These are phyloP conservation scores for Emergomyces pasteurianus DNA, from an alignment of 2,329 filamentous ascomycete genomes.

Conservation along the genomic window DNA sequence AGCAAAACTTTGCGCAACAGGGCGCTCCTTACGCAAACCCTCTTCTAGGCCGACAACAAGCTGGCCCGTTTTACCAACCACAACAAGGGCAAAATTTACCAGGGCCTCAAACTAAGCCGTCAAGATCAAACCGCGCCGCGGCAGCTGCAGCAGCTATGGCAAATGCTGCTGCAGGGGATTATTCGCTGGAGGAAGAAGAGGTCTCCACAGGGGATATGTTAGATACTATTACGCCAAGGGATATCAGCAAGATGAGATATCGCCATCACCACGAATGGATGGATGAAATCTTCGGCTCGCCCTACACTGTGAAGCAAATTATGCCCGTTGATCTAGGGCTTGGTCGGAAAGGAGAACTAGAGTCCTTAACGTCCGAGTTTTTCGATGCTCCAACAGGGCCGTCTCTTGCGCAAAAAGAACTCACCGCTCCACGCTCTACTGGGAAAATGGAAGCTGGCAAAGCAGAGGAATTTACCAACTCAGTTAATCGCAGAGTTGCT, in stretches of 20 bases:
- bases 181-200: constrained; percentile 70
- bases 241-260: constrained; percentile 78
- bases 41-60: constrained; percentile 24
- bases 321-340: constrained; percentile 76
- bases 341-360: constrained; percentile 71
- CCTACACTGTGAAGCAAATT: constrained; percentile 76
- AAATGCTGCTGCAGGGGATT: constrained; percentile 33
- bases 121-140: constrained; percentile 34
- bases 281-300: constrained; percentile 89
- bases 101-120: constrained; percentile 21
- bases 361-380: constrained; percentile 70
- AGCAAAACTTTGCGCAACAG: constrained; percentile 41
- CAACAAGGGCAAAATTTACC: constrained; percentile 18
- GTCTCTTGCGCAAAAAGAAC: constrained; percentile 16
- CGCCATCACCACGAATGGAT: constrained; percentile 98
- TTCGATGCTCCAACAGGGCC: constrained; percentile 49
- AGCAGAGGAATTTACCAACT: constrained; percentile 70
- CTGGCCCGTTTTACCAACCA: constrained; percentile 20
- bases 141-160: constrained; percentile 24
- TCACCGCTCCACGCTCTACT: constrained; percentile 27
- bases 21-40: constrained; percentile 32
- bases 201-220: constrained; percentile 77
- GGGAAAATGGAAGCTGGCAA: constrained; percentile 62
- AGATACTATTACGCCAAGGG: constrained; percentile 76
- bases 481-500: constrained; percentile 59